Percentiles rank a stretch among this genome's conserved stretches.
Evolutionary conservation across 1,284 basidiomycete genomes (phyloP).

Genomic region (Psilocybe mexicana): DNA sequence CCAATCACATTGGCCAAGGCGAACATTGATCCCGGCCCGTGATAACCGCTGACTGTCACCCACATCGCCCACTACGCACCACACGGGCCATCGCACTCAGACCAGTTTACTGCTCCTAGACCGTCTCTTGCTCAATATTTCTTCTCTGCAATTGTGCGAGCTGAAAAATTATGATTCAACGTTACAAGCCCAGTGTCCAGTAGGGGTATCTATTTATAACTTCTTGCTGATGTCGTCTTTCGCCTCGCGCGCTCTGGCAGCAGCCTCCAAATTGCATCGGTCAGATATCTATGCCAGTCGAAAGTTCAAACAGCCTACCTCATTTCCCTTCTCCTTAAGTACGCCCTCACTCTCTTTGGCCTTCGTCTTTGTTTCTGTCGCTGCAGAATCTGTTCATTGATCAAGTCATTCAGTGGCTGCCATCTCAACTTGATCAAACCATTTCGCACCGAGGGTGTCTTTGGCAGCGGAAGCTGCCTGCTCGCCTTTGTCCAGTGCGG

Average conservation of each 20-base stretch:
- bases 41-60: background rate
- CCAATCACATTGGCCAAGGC: slow-evolving; percentile 22
- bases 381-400: slow-evolving; percentile 27
- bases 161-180: background rate
- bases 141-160: too few relatives aligned
- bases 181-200: background rate
- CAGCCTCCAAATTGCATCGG: slow-evolving; percentile 34
- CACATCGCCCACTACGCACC: background rate
- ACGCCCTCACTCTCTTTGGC: slow-evolving; percentile 26
- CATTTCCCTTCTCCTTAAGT: slow-evolving; percentile 36
- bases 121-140: too few relatives aligned
- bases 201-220: slow-evolving; percentile 21
- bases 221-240: slow-evolving; percentile 49
- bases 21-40: background rate
- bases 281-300: background rate
- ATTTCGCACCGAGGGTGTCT: slow-evolving; percentile 48
- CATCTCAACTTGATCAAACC: background rate
- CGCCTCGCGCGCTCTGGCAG: slow-evolving; percentile 41
- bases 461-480: slow-evolving; percentile 56
- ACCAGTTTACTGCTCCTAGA: too few relatives aligned
- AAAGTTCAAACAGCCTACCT: slow-evolving; percentile 33
- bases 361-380: slow-evolving; percentile 36
- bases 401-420: background rate
- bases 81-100: too few relatives aligned
- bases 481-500: slow-evolving; percentile 66